Percentiles rank a stretch among this genome's conserved stretches.
Conservation (phyloP, 1,284 basidiomycete species). For the Ceratobasidium sp. region DNA sequence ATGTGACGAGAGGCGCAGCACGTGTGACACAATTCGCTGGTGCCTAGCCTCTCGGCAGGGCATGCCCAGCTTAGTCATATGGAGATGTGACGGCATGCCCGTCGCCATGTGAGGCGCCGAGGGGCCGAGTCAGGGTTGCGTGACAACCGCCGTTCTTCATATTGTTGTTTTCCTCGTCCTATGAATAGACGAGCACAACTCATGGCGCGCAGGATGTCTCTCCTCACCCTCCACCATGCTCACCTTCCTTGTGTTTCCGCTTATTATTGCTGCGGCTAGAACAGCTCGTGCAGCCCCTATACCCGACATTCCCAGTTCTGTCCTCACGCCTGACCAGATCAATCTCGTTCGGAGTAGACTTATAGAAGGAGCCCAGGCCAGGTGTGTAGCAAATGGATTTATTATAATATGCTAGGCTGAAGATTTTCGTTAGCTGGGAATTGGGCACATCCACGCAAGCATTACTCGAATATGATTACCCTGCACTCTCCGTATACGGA, state of each 20-base stretch:
- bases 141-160: slow-evolving; percentile 17
- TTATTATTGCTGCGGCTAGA: slow-evolving; percentile 2
- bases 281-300: slow-evolving; percentile 21
- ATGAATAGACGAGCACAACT: slow-evolving; percentile 20
- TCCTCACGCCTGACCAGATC: slow-evolving; percentile 13
- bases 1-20: background rate
- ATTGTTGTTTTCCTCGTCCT: slow-evolving; percentile 23
- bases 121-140: slow-evolving; percentile 19
- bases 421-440: slow-evolving; percentile 28
- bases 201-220: slow-evolving; percentile 1
- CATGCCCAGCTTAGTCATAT: slow-evolving; percentile 7
- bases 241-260: background rate
- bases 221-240: slow-evolving; percentile 8
- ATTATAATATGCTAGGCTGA: background rate
- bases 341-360: slow-evolving; percentile 37
- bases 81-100: background rate
- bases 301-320: slow-evolving; percentile 19
- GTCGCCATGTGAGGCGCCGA: background rate
- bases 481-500: slow-evolving; percentile 41
- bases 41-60: background rate
- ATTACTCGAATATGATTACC: slow-evolving; percentile 46
- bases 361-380: slow-evolving; percentile 26
- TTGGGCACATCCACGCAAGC: slow-evolving; percentile 37
- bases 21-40: background rate
- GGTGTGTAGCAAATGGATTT: background rate